Evolutionary conservation across 176 grass and related monocot genomes (phyloP), one percentile per base, ranked within the genome.

Genomic region (Dactylis glomerata): DNA sequence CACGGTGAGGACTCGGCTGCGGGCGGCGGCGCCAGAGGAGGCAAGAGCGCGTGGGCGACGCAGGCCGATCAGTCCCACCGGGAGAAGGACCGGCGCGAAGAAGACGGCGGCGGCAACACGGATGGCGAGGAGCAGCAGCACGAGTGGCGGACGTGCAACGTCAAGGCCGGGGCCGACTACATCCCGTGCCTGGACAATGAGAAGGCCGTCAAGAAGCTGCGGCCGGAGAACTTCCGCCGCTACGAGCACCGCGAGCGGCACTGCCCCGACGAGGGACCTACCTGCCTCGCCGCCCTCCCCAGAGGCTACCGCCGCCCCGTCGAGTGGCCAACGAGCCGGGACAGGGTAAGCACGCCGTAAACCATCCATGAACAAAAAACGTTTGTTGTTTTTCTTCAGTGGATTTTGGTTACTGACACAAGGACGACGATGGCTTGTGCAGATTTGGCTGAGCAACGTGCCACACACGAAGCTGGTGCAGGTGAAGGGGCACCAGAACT

Each of bases 401-500:
- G 5, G 16, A 13, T 38, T 77, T 38, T 77, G 20, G 20, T 51
- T 54, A 3, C 32, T 69, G 46, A 64, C 32, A 0, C n/a, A n/a
- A n/a, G 52, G 55, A 11, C 71, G 41, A 23, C 28, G 38, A 0
- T 34, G 32, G 27, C n/a, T 68, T 32, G 31, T 71, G 81, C 70
- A 94, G 91, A 93, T 98, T 41, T 98, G 96, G 96, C 88, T 95
- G 72, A 92, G 20, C 79, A 98, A 98, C 65, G 96, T 98, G 40
- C 96, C 96, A 58, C 91, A 93, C 73, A 95, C 87, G 46, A 98
- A 98, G 87, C 96, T 98, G 64, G 96, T 92, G 16, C 89, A 94
- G 88, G 96, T 95, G 52, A 98, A 98, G 83, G 96, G 96, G 0
- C 96, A 98, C 74, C 96, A 98, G 78, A 98, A 98, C 72, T 94